These are phyloP conservation scores for Saccharomycopsis fibuligera DNA, from an alignment of 805 yeast genomes.

Conservation along the genomic window DNA sequence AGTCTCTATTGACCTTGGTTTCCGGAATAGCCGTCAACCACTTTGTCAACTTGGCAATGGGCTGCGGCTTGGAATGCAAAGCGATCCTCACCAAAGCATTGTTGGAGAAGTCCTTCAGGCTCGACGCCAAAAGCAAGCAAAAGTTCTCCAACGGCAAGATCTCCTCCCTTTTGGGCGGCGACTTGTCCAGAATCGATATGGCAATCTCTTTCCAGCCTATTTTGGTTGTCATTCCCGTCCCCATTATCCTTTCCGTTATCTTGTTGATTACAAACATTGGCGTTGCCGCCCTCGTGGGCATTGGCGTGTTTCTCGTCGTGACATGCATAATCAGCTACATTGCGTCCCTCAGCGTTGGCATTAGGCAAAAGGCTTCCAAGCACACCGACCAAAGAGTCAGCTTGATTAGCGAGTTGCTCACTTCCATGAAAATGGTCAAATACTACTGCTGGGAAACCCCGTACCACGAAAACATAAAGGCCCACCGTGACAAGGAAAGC, in stretches of 20 bases:
- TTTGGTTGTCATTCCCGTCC: slow-evolving; percentile 49
- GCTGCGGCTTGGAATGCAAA: slow-evolving; percentile 64
- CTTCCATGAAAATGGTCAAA: slow-evolving; percentile 64
- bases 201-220: slow-evolving; percentile 58
- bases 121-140: slow-evolving; percentile 47
- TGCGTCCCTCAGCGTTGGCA: slow-evolving; percentile 32
- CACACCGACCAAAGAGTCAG: slow-evolving; percentile 61
- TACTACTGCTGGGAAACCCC: slow-evolving; percentile 85
- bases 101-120: slow-evolving; percentile 54
- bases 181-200: slow-evolving; percentile 65
- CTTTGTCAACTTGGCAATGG: slow-evolving; percentile 42
- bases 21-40: slow-evolving; percentile 42
- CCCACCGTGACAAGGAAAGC: slow-evolving; percentile 55
- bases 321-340: slow-evolving; percentile 28
- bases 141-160: slow-evolving; percentile 54
- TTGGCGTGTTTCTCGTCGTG: slow-evolving; percentile 31
- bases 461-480: slow-evolving; percentile 46
- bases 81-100: slow-evolving; percentile 61
- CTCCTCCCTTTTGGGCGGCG: slow-evolving; percentile 72
- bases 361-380: slow-evolving; percentile 49
- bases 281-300: slow-evolving; percentile 61
- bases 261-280: slow-evolving; percentile 63
- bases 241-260: slow-evolving; percentile 55
- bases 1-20: slow-evolving; percentile 37
- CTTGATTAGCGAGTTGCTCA: slow-evolving; percentile 54